A percentile compares a stretch with the other conserved stretches of the same genome.
These are phyloP conservation scores for Fomitiporia mediterranea DNA, from an alignment of 1,284 basidiomycete genomes.

Conservation along the genomic window DNA sequence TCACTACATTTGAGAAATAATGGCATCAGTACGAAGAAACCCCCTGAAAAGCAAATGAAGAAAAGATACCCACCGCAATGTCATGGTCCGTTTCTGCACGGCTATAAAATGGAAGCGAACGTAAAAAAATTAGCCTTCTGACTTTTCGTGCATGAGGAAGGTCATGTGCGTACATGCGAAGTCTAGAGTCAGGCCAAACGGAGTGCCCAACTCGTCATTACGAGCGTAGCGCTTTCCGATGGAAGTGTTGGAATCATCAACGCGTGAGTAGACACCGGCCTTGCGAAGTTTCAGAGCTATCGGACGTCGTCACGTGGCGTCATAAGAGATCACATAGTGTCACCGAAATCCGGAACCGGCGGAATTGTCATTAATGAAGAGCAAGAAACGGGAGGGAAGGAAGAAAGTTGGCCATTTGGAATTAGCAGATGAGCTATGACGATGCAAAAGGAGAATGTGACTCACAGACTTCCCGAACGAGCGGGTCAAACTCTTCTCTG, in stretches of 20 bases:
- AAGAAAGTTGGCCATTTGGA: background rate
- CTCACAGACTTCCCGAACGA: conserved; percentile 89
- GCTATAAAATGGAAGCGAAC: conserved; percentile 40
- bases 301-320: conserved; percentile 16
- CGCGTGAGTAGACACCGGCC: conserved; percentile 85
- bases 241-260: conserved; percentile 92
- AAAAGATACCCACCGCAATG: conserved; percentile 60
- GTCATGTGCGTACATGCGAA: conserved; percentile 80
- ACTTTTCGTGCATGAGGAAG: background rate
- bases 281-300: conserved; percentile 82
- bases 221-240: conserved; percentile 97
- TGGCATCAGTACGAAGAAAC: background rate
- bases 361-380: conserved; percentile 1
- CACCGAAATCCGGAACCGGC: background rate
- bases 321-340: conserved; percentile 8
- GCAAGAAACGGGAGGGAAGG: background rate
- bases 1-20: conserved; percentile 50
- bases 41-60: background rate
- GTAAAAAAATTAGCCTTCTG: conserved; percentile 4
- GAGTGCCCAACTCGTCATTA: conserved; percentile 98
- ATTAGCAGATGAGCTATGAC: background rate
- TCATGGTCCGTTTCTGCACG: conserved; percentile 84
- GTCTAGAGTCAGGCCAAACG: conserved; percentile 94
- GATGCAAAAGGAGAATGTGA: conserved; percentile 25
- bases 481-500: conserved; percentile 79